Evolutionary conservation across 176 grass and related monocot species (phyloP), one percentile per base, ranked within the genome.

Genomic region (Poa pratensis): DNA sequence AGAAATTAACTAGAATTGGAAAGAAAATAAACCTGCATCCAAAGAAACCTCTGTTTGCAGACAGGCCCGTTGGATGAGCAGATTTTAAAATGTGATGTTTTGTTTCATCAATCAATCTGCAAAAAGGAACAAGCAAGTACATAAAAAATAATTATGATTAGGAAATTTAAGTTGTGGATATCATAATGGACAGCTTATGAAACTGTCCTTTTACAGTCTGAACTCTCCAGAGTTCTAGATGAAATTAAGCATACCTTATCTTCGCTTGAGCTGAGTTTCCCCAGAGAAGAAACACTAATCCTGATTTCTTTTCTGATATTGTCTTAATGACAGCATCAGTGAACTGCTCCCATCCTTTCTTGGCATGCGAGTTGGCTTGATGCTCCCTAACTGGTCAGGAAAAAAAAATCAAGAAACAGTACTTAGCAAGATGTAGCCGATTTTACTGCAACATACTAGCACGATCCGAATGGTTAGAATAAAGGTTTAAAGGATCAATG

Each of bases 291-390:
- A 99, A 99, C 1, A 96, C 84, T 23, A 96, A 58, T 66, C 91
- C 93, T 68, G 91, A 86, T 88, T 89, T 99, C 93, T 96, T 95
- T 69, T 83, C 68, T n/a, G 93, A 99, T 82, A 96, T 88, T 72
- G 96, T 92, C 79, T 92, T 91, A 61, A 99, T 99, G 16, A 96
- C 90, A 73, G 82, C 83, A 92, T 99, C 96, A 34, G 96, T 96
- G 86, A 99, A 94, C 77, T 92, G 90, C 19, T 99, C 96, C 96
- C 96, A 99, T 35, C 96, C 93, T 92, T 94, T 96, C 88, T 99
- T 99, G 20, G 93, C 91, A 77, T 99, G 96, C 48, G 96, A 99
- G 76, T 99, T 96, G 48, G 93, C 90, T 85, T 94, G 93, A 70
- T 99, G 91, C n/a, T 96, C 85, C 76, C 91, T 90, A 60, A 99